Percentiles rank a stretch among this genome's conserved stretches.
These are phyloP conservation scores for Neocatenulostroma microsporum DNA, from an alignment of 2,329 filamentous ascomycete genomes.

Conservation along the genomic window DNA sequence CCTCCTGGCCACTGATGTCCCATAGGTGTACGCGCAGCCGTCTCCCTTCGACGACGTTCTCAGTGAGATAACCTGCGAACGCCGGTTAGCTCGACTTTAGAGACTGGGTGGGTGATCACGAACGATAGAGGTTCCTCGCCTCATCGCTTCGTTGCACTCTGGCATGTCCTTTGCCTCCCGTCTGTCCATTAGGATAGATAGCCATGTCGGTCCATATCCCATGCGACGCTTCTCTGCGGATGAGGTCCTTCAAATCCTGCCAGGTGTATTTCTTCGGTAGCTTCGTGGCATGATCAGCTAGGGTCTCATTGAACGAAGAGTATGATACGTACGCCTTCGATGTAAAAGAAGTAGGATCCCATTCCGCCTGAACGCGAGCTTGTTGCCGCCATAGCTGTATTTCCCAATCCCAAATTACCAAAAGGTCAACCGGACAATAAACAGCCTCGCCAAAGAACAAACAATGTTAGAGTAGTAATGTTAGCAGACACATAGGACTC, in stretches of 20 bases:
- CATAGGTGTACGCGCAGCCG: conserved; percentile 22
- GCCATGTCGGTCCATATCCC: conserved; percentile 25
- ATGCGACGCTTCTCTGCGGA: conserved; percentile 22
- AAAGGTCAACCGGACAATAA: too few species aligned
- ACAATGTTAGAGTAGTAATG: too few species aligned
- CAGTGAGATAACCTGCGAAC: conserved; percentile 20
- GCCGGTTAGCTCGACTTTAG: conserved; percentile 4
- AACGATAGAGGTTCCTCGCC: conserved; percentile 21
- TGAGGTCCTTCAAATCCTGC: conserved; percentile 27
- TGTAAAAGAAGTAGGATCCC: too few species aligned
- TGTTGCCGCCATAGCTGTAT: too few species aligned
- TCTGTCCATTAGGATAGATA: conserved; percentile 15
- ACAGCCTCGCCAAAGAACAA: too few species aligned
- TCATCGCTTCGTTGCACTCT: conserved; percentile 20
- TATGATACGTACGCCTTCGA: too few species aligned
- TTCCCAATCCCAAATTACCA: too few species aligned
- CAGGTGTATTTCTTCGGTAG: conserved; percentile 24
- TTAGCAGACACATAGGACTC: too few species aligned
- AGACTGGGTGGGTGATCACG: conserved; percentile 3
- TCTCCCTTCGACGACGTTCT: conserved; percentile 16
- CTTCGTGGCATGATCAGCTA: conserved; percentile 9
- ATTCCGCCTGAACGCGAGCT: too few species aligned
- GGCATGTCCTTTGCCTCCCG: conserved; percentile 17
- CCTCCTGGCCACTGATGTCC: conserved; percentile 17
- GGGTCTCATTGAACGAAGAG: too few species aligned